Conservation (phyloP, 2,329 filamentous ascomycete species). For the Microcyclospora tardicrescens region DNA sequence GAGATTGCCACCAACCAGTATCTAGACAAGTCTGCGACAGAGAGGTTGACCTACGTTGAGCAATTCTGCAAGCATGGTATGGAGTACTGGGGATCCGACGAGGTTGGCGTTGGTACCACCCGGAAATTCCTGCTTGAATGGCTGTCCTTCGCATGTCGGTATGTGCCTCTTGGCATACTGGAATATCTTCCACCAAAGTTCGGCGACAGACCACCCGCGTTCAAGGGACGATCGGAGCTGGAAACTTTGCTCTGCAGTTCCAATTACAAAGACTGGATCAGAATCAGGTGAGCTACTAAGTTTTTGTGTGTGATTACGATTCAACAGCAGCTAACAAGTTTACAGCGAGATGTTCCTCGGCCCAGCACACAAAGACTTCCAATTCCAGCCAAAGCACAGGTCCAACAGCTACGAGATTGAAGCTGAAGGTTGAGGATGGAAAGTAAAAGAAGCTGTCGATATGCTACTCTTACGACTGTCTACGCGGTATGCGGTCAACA, state of each 20-base stretch:
- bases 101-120: conserved; percentile 82
- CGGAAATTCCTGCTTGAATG: conserved; percentile 89
- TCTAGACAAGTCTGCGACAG: conserved; percentile 81
- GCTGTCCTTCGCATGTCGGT: conserved; percentile 85
- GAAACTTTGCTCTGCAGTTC: conserved; percentile 85
- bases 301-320: not conserved
- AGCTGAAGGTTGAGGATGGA: conserved; percentile 43
- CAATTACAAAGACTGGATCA: conserved; percentile 97
- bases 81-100: conserved; percentile 90
- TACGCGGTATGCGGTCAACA: too few species aligned
- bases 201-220: conserved; percentile 79
- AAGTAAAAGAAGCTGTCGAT: too few species aligned
- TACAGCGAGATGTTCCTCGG: conserved; percentile 92
- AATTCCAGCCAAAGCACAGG: conserved; percentile 96
- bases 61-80: conserved; percentile 84
- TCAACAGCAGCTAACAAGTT: conserved; percentile 1
- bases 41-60: conserved; percentile 75
- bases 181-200: conserved; percentile 79
- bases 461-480: too few species aligned
- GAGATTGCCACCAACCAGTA: conserved; percentile 89
- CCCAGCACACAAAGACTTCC: conserved; percentile 76
- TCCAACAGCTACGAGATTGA: conserved; percentile 80
- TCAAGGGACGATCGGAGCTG: conserved; percentile 71
- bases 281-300: conserved; percentile 64
- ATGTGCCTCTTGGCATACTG: conserved; percentile 77